Base-by-base conservation (phyloP, 768 basidiomycete genomes). In the Tricholoma sp. region DNA sequence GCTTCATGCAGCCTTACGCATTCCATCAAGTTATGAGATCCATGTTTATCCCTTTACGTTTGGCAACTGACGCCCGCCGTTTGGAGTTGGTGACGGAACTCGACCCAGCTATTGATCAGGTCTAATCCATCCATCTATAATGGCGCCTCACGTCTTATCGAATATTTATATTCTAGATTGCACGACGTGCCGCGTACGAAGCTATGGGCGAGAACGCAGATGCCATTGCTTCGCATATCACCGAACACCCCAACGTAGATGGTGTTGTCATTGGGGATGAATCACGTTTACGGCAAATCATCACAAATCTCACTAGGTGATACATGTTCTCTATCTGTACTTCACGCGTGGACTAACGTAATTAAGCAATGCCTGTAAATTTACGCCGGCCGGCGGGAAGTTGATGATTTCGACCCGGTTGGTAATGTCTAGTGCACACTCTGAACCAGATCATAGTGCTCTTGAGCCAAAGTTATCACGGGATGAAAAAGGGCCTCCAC, bases 241-340 rank as follows among this genome's bases (percentile, higher is more conserved):
- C 57, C 17, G 73, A 78, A 34, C 64, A 80, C 57, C 78, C 80
- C 1, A 74, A 76, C 45, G 78, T 79, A 15, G 80, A 85, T 55
- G 88, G 86, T 0, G 73, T 88, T 50, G 91, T 95, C 37, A 82
- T 89, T 12, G 91, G 92, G 24, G 91, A 95, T 66, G 91, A 93
- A 64, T 86, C 86, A 47, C 81, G 92, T 12, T 66, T 93, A 51
- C 79, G 90, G 62, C 90, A 92, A 70, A 84, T 91, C 52, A 79
- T 88, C 68, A 92, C 88, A 49, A 94, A 94, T 68, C 82, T 95
- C 47, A 86, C 90, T 5, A 90, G 88, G 89, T 76, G 59, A 32
- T 63, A 20, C 15, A 36, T 50, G 37, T 4, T 45, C 12, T n/a
- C n/a, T 28, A 15, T 24, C 18, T 33, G 39, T 5, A 20, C 33